Evolutionary conservation across 345 rosid species (phyloP), one percentile per base, ranked within the genome.

Genomic region (Acer campestre): DNA sequence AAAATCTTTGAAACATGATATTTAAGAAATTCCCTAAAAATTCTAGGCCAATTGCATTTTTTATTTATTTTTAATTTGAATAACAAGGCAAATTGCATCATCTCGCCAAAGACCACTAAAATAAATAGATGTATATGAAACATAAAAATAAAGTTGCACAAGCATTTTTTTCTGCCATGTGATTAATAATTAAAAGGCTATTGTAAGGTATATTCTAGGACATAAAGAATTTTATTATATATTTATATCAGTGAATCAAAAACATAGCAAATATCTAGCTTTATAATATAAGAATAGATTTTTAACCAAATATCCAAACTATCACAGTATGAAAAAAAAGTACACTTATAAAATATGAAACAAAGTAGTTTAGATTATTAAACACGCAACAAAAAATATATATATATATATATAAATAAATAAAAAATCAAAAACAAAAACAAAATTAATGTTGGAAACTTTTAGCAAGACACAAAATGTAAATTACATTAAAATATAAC

Each of bases 361-460:
- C 40, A 73, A 40, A 59, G 10, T 10, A 40, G 4, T 12, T 35
- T 18, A 27, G 49, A 72, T 10, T 58, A n/a, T 58, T 22, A 51
- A 35, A 22, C 14, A 55, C 6, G 38, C 38, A 35, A 35, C 38
- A 35, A 35, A 35, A 31, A 29, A 29, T 1, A 25, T n/a, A n/a
- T n/a, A n/a, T n/a, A 25, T 0, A 25, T 1, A 25, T 0, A 25
- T 1, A 25, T 0, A 25, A 25, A 25, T 0, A 25, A 25, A 25
- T 25, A 0, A 1, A 25, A 29, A 29, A 29, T 2, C 0, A 3
- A 3, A 31, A 31, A 31, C 0, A 4, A 35, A 35, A 38, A 35
- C 11, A 9, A 55, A 75, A 16, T 46, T n/a, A 67, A 51, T 51
- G 20, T 74, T 29, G 17, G 64, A n/a, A 62, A 74, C 68, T 62